phyloP scores from a whole-genome alignment of 306 rosid species.

The Spatholobus suberectus region DNA sequence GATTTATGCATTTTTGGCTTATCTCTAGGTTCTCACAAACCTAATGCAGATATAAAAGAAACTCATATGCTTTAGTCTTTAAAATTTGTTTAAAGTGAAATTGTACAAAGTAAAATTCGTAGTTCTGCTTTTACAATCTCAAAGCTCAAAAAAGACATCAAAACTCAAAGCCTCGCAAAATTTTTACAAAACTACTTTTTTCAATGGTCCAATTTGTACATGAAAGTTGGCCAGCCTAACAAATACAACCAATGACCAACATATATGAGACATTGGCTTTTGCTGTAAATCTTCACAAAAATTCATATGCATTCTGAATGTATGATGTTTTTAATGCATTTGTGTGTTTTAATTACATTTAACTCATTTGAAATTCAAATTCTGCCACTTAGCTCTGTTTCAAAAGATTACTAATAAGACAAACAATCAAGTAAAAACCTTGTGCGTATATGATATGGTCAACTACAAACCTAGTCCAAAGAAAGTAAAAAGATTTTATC shows the following conservation, averaged over 20 bases:
- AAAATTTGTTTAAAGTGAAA: not conserved
- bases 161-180: not conserved
- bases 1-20: not conserved
- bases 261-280: not conserved
- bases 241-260: slow-evolving; percentile 4
- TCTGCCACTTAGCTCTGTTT: not conserved
- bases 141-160: slow-evolving; percentile 11
- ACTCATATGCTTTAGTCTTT: not conserved
- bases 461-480: not conserved
- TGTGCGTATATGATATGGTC: not conserved
- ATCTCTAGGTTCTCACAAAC: not conserved
- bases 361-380: not conserved
- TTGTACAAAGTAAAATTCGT: not conserved
- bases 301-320: not conserved
- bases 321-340: not conserved
- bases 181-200: not conserved
- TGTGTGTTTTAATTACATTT: not conserved
- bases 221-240: not conserved
- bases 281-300: not conserved
- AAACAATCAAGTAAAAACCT: not conserved
- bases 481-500: not conserved
- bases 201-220: slow-evolving; percentile 6
- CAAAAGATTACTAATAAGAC: not conserved
- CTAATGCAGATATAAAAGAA: not conserved
- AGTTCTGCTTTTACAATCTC: not conserved